Percentiles rank a stretch among this genome's conserved stretches.
Evolutionary conservation across 2,329 filamentous ascomycete species (phyloP).

Genomic region (Helminthosporium solani): DNA sequence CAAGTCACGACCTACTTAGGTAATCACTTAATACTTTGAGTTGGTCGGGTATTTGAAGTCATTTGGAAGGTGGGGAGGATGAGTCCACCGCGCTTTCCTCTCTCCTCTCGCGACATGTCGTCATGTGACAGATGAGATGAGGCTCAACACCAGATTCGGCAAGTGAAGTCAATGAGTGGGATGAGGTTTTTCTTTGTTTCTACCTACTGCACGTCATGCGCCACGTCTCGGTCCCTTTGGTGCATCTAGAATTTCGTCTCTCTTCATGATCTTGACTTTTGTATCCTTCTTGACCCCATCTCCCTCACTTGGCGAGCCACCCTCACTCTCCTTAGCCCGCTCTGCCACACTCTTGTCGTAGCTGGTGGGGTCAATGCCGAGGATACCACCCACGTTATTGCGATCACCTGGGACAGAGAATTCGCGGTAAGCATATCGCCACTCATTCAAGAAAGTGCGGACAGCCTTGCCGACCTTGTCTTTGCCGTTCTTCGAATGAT

Average conservation of each 20-base stretch:
- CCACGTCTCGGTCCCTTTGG: slow-evolving; percentile 40
- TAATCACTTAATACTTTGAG: no score
- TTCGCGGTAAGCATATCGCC: slow-evolving; percentile 93
- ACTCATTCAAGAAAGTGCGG: slow-evolving; percentile 87
- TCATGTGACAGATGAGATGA: not conserved
- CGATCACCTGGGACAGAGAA: slow-evolving; percentile 96
- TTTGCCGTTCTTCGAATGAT: slow-evolving; percentile 98
- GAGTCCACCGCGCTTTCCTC: slow-evolving; percentile 13
- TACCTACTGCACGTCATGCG: slow-evolving; percentile 27
- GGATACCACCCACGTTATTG: slow-evolving; percentile 70
- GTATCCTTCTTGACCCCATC: slow-evolving; percentile 34
- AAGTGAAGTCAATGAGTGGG: slow-evolving; percentile 15
- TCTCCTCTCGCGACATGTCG: not conserved
- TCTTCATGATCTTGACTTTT: slow-evolving; percentile 42
- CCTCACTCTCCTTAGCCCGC: slow-evolving; percentile 38
- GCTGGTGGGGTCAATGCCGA: slow-evolving; percentile 64
- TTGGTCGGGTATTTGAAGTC: no score
- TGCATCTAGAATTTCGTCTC: slow-evolving; percentile 38
- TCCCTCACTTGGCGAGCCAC: slow-evolving; percentile 15
- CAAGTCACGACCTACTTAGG: no score
- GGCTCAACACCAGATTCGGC: not conserved
- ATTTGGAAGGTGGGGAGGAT: not conserved
- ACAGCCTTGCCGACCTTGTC: slow-evolving; percentile 97
- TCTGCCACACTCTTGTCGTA: slow-evolving; percentile 52
- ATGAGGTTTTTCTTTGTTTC: slow-evolving; percentile 32